These are phyloP conservation scores for Xylariaceae sp. DNA, from an alignment of 2,329 filamentous ascomycete species.

Conservation along the genomic window DNA sequence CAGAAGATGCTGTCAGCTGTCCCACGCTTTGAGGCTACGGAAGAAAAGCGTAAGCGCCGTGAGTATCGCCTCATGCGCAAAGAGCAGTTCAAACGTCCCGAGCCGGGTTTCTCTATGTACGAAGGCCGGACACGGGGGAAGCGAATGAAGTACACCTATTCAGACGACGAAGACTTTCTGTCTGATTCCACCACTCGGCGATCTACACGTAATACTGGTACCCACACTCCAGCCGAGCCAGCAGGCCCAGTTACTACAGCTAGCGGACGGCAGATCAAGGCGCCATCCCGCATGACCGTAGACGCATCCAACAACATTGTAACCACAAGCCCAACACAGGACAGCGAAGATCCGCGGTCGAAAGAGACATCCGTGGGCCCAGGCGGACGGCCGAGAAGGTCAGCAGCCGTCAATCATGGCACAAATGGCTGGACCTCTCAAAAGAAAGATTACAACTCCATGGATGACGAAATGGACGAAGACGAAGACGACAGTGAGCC, in stretches of 20 bases:
- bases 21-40: constrained; percentile 88
- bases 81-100: constrained; percentile 84
- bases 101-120: constrained; percentile 90
- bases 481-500: constrained; percentile 75
- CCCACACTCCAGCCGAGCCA: constrained; percentile 74
- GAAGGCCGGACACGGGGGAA: constrained; percentile 96
- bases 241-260: constrained; percentile 71
- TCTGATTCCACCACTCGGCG: constrained; percentile 70
- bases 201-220: constrained; percentile 75
- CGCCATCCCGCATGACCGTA: constrained; percentile 69
- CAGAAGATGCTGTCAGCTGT: constrained; percentile 80
- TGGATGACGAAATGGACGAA: constrained; percentile 61
- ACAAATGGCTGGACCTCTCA: constrained; percentile 56
- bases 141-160: constrained; percentile 94
- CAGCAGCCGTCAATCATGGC: constrained; percentile 55
- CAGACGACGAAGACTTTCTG: constrained; percentile 79
- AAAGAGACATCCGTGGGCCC: constrained; percentile 50
- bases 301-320: constrained; percentile 57
- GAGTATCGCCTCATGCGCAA: constrained; percentile 89
- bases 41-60: constrained; percentile 93
- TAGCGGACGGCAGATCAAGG: constrained; percentile 83
- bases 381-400: constrained; percentile 56
- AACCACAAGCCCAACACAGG: constrained; percentile 47
- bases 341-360: constrained; percentile 42
- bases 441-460: constrained; percentile 61